Percentiles rank a stretch among this genome's conserved stretches.
phyloP scores from a whole-genome alignment of 1,284 basidiomycete species.

The Sanghuangporus weigelae region DNA sequence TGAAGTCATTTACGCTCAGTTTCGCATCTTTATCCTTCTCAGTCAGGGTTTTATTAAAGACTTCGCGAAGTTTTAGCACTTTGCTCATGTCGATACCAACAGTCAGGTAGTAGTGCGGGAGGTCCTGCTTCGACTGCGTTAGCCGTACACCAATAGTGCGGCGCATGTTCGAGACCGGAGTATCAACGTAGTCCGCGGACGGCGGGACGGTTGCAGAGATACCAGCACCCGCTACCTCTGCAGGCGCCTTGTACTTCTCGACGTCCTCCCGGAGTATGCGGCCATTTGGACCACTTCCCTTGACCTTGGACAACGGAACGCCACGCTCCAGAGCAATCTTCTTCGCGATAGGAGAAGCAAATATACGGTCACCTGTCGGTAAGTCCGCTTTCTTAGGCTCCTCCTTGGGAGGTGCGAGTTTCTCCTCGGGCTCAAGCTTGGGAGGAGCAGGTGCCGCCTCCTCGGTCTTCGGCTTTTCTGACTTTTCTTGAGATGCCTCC shows the following conservation, averaged over 20 bases:
- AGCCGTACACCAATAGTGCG: conserved; percentile 89
- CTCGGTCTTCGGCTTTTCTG: conserved; percentile 31
- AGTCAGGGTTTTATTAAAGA: conserved; percentile 88
- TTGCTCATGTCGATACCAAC: conserved; percentile 97
- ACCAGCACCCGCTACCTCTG: conserved; percentile 37
- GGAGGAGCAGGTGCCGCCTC: conserved; percentile 30
- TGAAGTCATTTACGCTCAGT: conserved; percentile 97
- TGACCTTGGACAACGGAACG: conserved; percentile 86
- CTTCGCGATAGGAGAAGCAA: conserved; percentile 93
- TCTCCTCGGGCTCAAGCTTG: conserved; percentile 36
- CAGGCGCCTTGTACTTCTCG: conserved; percentile 74
- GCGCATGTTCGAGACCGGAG: conserved; percentile 93
- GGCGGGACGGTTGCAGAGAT: conserved; percentile 36
- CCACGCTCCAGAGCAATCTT: conserved; percentile 95
- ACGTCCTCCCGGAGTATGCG: conserved; percentile 94
- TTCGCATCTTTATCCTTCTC: conserved; percentile 86
- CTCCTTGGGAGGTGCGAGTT: conserved; percentile 32
- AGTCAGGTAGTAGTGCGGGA: conserved; percentile 98
- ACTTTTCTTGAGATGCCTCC: conserved; percentile 44
- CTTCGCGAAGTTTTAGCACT: conserved; percentile 87
- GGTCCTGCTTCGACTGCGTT: conserved; percentile 87
- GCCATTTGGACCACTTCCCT: conserved; percentile 92
- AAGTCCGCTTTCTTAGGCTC: conserved; percentile 45
- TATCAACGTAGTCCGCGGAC: conserved; percentile 78
- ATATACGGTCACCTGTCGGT: conserved; percentile 75